A percentile compares a stretch with the other conserved stretches of the same genome.
Evolutionary conservation across 2,329 filamentous ascomycete species (phyloP).

Genomic region (Samsoniella hepiali): DNA sequence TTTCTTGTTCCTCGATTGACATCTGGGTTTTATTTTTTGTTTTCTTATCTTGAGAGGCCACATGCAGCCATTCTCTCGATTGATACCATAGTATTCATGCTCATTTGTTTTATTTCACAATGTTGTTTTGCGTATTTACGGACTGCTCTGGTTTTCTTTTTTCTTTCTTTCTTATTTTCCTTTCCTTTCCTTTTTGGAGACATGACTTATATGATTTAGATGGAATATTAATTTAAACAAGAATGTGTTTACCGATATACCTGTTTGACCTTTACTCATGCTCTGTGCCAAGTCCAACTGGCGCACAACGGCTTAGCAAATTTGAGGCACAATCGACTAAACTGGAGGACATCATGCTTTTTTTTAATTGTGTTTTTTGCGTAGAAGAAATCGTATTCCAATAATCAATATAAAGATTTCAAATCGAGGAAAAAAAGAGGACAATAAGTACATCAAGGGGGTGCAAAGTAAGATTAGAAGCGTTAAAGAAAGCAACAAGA

Average conservation of each 20-base stretch:
- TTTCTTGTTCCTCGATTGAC: neutral
- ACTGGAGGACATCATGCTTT: no score
- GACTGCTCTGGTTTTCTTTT: neutral
- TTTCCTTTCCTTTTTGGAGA: neutral
- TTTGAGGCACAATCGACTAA: no score
- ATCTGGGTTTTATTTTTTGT: neutral
- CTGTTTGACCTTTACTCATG: no score
- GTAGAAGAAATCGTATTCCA: neutral
- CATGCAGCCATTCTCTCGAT: neutral
- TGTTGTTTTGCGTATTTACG: neutral
- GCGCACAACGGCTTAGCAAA: no score
- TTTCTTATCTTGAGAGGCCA: neutral
- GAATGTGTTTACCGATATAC: neutral
- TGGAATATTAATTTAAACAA: neutral
- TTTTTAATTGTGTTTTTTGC: no score
- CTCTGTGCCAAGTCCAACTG: no score
- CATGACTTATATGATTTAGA: neutral
- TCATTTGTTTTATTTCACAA: neutral
- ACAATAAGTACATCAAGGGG: neutral
- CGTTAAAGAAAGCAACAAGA: neutral
- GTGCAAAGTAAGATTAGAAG: neutral
- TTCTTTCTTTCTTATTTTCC: neutral
- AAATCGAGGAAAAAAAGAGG: neutral
- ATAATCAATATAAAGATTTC: neutral
- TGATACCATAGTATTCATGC: conserved; percentile 9